Percentiles rank a stretch among this genome's conserved stretches.
These are phyloP conservation scores for Penicillium canescens DNA, from an alignment of 495 filamentous ascomycete genomes.

Conservation along the genomic window DNA sequence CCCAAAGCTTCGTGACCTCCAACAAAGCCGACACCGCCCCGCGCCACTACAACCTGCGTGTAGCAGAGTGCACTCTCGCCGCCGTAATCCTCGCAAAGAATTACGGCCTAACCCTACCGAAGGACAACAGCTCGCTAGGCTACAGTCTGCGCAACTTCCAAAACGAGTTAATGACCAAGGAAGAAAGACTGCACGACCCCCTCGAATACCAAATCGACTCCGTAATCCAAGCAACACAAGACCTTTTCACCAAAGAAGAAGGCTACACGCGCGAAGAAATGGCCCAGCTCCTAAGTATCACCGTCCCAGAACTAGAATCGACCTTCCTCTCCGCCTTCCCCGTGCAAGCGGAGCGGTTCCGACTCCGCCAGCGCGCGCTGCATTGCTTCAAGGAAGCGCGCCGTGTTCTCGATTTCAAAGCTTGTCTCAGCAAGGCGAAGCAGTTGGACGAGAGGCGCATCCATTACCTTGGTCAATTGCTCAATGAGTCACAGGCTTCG, in stretches of 20 bases:
- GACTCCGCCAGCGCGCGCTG: slow-evolving; percentile 77
- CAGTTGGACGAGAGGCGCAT: slow-evolving; percentile 62
- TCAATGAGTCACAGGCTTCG: slow-evolving; percentile 87
- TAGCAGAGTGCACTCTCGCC: slow-evolving; percentile 92
- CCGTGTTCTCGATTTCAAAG: slow-evolving; percentile 80
- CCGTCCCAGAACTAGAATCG: slow-evolving; percentile 66
- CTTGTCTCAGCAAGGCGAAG: slow-evolving; percentile 58
- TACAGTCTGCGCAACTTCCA: slow-evolving; percentile 86
- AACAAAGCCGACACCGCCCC: slow-evolving; percentile 94
- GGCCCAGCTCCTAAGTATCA: slow-evolving; percentile 66
- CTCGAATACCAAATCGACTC: slow-evolving; percentile 67
- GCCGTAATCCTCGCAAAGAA: slow-evolving; percentile 70
- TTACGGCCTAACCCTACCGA: slow-evolving; percentile 63
- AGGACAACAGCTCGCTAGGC: slow-evolving; percentile 81
- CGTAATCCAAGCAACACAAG: slow-evolving; percentile 62
- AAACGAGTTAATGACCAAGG: slow-evolving; percentile 69
- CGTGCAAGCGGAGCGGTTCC: slow-evolving; percentile 85
- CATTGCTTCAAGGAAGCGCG: slow-evolving; percentile 91
- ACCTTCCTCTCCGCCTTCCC: slow-evolving; percentile 82
- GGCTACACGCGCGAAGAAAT: slow-evolving; percentile 92
- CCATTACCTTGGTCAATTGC: slow-evolving; percentile 70
- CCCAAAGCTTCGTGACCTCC: slow-evolving; percentile 88
- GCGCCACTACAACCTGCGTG: slow-evolving; percentile 92
- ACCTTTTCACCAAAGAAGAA: slow-evolving; percentile 66
- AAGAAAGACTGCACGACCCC: slow-evolving; percentile 52